Evolutionary conservation across 2,329 filamentous ascomycete species (phyloP), one percentile per base, ranked within the genome.

Genomic region (Cladophialophora chaetospira): DNA sequence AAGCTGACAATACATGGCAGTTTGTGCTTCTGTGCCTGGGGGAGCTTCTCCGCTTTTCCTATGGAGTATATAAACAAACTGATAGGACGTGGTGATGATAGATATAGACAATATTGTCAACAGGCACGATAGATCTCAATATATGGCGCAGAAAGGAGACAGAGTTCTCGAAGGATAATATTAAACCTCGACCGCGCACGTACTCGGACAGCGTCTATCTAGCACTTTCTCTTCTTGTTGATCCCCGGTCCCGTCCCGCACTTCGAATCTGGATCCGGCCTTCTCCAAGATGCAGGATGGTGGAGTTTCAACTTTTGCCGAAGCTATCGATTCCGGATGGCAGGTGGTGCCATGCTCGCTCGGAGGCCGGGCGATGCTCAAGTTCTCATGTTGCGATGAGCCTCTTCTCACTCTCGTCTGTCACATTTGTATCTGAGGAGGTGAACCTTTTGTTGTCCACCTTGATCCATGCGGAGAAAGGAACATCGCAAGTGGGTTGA

Each of bases 1-100:
- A 15, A 51, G 48, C 48, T 43, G 48, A 48, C 36, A 36, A 50
- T 44, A 52, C 57, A 59, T 59, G 28, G 35, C 51, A n/a, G 17
- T n/a, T 17, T 3, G 43, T 43, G 35, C 4, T 38, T 8, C 15
- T 38, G 35, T 9, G 35, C 13, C 6, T 31, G 8, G 17, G 17
- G 17, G 42, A 28, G 42, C 11, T 25, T 25, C 42, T 44, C 42
- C 23, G 17, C 36, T 21, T 21, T 40, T 40, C 36, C 36, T 10
- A 21, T 15, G 15, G 35, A 19, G 25, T 13, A 19, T n/a, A 21
- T 23, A 11, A n/a, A n/a, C 11, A n/a, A 31, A 33, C 26, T 36
- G 9, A 28, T 35, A 11, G n/a, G 13, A 29, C n/a, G 33, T 19
- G 29, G 6, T 15, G 15, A 19, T n/a, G 11, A n/a, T 19, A 4